These are phyloP conservation scores for Xylariaceae sp. DNA, from an alignment of 2,329 filamentous ascomycete species.

Conservation along the genomic window DNA sequence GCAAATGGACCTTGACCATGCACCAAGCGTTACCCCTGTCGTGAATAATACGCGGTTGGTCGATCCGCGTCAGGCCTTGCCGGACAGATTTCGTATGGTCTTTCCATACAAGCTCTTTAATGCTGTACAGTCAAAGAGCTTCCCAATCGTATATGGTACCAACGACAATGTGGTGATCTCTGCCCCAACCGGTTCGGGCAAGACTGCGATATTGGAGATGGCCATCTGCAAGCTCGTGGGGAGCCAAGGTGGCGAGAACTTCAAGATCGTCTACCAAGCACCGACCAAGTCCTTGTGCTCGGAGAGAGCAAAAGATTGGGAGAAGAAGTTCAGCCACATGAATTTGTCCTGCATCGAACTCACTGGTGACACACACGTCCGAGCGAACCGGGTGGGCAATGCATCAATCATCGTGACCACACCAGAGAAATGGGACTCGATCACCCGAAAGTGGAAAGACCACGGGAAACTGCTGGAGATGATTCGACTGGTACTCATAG, in stretches of 20 bases:
- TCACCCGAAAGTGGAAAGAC: slow-evolving; percentile 81
- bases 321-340: slow-evolving; percentile 61
- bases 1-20: slow-evolving; percentile 18
- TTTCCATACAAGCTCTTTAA: slow-evolving; percentile 75
- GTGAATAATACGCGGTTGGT: slow-evolving; percentile 33
- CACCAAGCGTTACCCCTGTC: slow-evolving; percentile 24
- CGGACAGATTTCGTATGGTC: slow-evolving; percentile 60
- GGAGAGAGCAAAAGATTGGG: slow-evolving; percentile 71
- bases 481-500: slow-evolving; percentile 74
- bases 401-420: slow-evolving; percentile 82
- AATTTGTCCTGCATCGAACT: slow-evolving; percentile 66
- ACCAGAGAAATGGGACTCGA: slow-evolving; percentile 86
- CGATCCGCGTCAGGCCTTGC: slow-evolving; percentile 43
- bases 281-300: slow-evolving; percentile 78
- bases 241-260: slow-evolving; percentile 47
- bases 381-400: slow-evolving; percentile 61
- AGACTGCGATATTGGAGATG: slow-evolving; percentile 74
- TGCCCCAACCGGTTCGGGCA: slow-evolving; percentile 78
- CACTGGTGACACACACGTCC: slow-evolving; percentile 70
- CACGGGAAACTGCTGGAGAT: slow-evolving; percentile 66
- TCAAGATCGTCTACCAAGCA: slow-evolving; percentile 79
- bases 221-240: slow-evolving; percentile 68
- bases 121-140: slow-evolving; percentile 75
- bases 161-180: slow-evolving; percentile 73
- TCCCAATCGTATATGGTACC: slow-evolving; percentile 55